phyloP scores from a whole-genome alignment of 257 asterid species.

The Leptodermis oblonga region DNA sequence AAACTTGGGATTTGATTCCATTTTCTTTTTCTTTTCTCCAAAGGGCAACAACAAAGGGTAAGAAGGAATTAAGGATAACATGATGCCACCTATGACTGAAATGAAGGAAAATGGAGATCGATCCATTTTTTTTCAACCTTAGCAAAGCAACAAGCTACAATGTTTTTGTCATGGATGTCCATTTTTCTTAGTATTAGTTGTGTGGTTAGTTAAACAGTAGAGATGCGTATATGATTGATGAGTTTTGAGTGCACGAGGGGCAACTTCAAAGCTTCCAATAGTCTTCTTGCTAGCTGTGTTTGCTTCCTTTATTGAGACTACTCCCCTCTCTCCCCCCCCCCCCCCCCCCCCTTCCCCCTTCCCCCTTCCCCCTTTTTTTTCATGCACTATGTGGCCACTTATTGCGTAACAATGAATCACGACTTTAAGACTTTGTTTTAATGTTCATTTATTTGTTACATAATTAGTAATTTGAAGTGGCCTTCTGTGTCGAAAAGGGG shows the following conservation, averaged over 20 bases:
- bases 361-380: too few relatives aligned
- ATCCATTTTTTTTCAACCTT: slow-evolving; percentile 34
- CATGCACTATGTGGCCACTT: too few relatives aligned
- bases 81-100: slow-evolving; percentile 50
- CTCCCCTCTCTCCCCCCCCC: neutral
- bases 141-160: slow-evolving; percentile 8
- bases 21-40: slow-evolving; percentile 8
- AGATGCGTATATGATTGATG: too few relatives aligned
- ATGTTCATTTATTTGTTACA: too few relatives aligned
- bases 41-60: neutral
- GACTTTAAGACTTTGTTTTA: too few relatives aligned
- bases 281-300: neutral
- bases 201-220: slow-evolving; percentile 18
- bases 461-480: too few relatives aligned
- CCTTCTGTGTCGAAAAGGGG: too few relatives aligned
- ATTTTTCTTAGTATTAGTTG: slow-evolving; percentile 14
- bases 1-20: slow-evolving; percentile 71
- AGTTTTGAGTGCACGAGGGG: slow-evolving; percentile 42
- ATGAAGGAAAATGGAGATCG: too few relatives aligned
- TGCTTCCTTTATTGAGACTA: neutral
- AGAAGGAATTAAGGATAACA: slow-evolving; percentile 20
- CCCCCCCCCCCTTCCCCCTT: too few relatives aligned
- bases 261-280: slow-evolving; percentile 6
- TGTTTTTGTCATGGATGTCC: neutral
- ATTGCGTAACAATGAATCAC: too few relatives aligned